Evolutionary conservation across 73 alveolate genomes (phyloP), one percentile per base, ranked within the genome.

Genomic region (Symbiodinium natans): DNA sequence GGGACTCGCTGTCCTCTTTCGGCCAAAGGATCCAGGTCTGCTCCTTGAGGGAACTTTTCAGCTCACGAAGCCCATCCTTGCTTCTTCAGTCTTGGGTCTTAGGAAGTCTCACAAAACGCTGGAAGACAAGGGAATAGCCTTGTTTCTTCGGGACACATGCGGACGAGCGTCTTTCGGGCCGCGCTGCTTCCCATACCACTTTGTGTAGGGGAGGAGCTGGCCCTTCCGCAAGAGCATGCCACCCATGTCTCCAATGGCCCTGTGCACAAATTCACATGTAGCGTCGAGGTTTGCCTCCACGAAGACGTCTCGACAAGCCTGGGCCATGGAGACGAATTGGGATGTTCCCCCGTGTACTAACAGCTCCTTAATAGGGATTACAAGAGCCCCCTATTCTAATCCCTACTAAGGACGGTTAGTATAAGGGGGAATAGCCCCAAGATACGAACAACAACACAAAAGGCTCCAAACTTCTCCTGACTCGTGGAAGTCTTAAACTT

Each of bases 11-110:
- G 73, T 41, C 38, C n/a, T 87, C 95, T n/a, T 90, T 71, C 39
- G 96, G 96, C 54, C 82, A 90, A 10, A 90, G 83, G 77, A 90
- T 40, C 96, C 96, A 90, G 56, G 96, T 90, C 75, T 90, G 96
- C 48, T 71, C 80, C 41, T 5, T 42, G 40, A 90, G 77, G 25
- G 77, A 33, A 3, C 77, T 59, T 54, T 15, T 54, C 48, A 90
- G 77, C 52, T 82, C 96, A 1, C 33, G 41, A 7, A 90, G 52
- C 77, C 96, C 96, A n/a, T 40, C 96, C 96, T 90, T 19, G 74
- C 74, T 5, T 46, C 13, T 9, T 46, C 59, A 13, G 59, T 46
- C 13, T 46, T 46, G 13, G 59, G 59, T 6, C 59, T 46, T 13
- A 46, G 59, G 59, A 13, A 9, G 13, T 46, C 13, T 9, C 13